Conservation (phyloP, 2,329 filamentous ascomycete genomes). For the Cordyceps tenuipes region DNA sequence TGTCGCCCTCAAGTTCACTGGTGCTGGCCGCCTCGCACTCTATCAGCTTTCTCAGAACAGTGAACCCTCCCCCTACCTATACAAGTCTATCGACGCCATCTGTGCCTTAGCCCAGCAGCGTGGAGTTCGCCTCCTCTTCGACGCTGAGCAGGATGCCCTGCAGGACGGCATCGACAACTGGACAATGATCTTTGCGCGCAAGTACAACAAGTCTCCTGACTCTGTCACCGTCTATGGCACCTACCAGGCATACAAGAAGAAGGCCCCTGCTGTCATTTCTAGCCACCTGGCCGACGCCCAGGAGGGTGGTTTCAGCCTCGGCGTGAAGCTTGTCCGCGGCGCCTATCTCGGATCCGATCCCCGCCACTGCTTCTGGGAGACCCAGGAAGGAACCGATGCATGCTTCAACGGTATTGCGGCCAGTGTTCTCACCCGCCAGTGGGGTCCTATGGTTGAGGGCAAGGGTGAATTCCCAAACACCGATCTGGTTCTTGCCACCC, state of each 20-base stretch:
- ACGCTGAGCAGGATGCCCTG: slow-evolving; percentile 74
- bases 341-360: slow-evolving; percentile 66
- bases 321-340: slow-evolving; percentile 68
- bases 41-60: slow-evolving; percentile 55
- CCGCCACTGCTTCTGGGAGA: slow-evolving; percentile 61
- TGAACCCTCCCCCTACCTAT: slow-evolving; percentile 56
- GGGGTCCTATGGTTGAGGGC: slow-evolving; percentile 27
- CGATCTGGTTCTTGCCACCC: slow-evolving; percentile 67
- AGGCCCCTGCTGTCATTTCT: slow-evolving; percentile 46
- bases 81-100: slow-evolving; percentile 62
- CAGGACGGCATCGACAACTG: slow-evolving; percentile 75
- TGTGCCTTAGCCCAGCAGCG: slow-evolving; percentile 63
- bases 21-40: slow-evolving; percentile 67
- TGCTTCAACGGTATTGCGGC: slow-evolving; percentile 66
- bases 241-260: slow-evolving; percentile 70
- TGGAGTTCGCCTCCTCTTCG: slow-evolving; percentile 68
- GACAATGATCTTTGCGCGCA: slow-evolving; percentile 67
- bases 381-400: slow-evolving; percentile 60
- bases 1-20: slow-evolving; percentile 69
- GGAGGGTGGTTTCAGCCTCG: slow-evolving; percentile 55
- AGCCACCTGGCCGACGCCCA: slow-evolving; percentile 51
- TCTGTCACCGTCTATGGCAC: slow-evolving; percentile 70
- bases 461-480: slow-evolving; percentile 45
- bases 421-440: slow-evolving; percentile 53
- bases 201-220: slow-evolving; percentile 59